phyloP scores from a whole-genome alignment of 768 basidiomycete genomes.

The Auricularia sp. region DNA sequence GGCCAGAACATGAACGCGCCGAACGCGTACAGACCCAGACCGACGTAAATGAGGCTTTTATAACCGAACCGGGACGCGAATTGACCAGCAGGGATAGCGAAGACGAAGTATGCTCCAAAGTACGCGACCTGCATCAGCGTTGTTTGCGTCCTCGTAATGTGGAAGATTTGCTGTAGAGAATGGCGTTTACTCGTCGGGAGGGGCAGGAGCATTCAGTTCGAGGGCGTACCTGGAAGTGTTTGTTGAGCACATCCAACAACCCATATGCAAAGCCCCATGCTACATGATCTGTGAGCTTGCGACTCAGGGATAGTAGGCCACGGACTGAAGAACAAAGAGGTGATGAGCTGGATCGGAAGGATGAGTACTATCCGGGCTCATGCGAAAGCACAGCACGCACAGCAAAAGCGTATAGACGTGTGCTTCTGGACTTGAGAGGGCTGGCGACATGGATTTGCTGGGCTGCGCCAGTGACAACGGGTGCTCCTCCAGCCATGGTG shows the following conservation, averaged over 20 bases:
- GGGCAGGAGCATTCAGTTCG: neutral
- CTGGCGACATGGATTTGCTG: no score
- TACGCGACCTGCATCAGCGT: constrained; percentile 30
- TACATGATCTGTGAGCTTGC: neutral
- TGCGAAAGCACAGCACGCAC: no score
- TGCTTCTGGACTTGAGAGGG: no score
- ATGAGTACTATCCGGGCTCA: no score
- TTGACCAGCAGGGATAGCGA: neutral
- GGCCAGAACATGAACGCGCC: constrained; percentile 32
- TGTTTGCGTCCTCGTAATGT: constrained; percentile 27
- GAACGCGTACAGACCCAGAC: constrained; percentile 2
- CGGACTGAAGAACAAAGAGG: neutral
- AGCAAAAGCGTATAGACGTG: no score
- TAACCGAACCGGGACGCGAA: constrained; percentile 20
- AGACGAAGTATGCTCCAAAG: constrained; percentile 7
- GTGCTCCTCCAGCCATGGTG: no score
- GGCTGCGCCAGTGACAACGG: no score
- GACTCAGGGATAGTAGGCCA: neutral
- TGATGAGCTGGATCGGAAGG: neutral
- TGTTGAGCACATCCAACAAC: constrained; percentile 28
- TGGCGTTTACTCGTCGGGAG: neutral
- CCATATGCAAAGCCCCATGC: neutral
- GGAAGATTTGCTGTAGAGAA: constrained; percentile 13
- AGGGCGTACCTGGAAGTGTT: constrained; percentile 24
- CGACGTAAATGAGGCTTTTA: constrained; percentile 14